These are phyloP conservation scores for Penicillium odoratum DNA, from an alignment of 495 filamentous ascomycete species.

Conservation along the genomic window DNA sequence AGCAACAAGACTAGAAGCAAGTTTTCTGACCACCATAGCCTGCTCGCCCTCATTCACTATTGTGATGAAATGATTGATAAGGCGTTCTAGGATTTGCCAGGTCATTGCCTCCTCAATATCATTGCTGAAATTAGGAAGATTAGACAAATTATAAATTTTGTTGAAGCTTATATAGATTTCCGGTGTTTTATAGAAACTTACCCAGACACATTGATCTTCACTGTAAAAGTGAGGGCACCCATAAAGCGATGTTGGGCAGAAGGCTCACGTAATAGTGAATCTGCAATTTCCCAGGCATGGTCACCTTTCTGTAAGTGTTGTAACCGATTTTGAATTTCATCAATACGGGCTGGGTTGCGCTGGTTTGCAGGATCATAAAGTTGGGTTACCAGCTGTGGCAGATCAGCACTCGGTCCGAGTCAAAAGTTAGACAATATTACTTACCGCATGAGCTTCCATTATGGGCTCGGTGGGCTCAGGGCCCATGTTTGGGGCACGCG, in stretches of 20 bases:
- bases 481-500: conserved; percentile 9
- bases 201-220: conserved; percentile 72
- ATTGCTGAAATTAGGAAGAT: conserved; percentile 40
- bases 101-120: conserved; percentile 62
- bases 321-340: conserved; percentile 72
- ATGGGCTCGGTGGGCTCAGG: conserved; percentile 13
- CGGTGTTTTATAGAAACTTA: conserved; percentile 4
- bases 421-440: neutral
- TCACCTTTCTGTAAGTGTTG: conserved; percentile 73
- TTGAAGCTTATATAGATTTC: neutral
- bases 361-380: conserved; percentile 69
- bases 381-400: conserved; percentile 39
- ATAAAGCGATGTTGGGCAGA: conserved; percentile 78
- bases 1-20: conserved; percentile 77
- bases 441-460: conserved; percentile 22
- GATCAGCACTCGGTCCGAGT: neutral
- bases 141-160: neutral
- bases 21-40: conserved; percentile 72
- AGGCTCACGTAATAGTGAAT: conserved; percentile 64
- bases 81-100: conserved; percentile 62
- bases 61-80: conserved; percentile 66
- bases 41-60: conserved; percentile 59
- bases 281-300: conserved; percentile 82
- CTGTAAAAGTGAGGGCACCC: conserved; percentile 88
- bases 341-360: conserved; percentile 52